phyloP scores from a whole-genome alignment of 306 rosid species.

The Fragaria iinumae region DNA sequence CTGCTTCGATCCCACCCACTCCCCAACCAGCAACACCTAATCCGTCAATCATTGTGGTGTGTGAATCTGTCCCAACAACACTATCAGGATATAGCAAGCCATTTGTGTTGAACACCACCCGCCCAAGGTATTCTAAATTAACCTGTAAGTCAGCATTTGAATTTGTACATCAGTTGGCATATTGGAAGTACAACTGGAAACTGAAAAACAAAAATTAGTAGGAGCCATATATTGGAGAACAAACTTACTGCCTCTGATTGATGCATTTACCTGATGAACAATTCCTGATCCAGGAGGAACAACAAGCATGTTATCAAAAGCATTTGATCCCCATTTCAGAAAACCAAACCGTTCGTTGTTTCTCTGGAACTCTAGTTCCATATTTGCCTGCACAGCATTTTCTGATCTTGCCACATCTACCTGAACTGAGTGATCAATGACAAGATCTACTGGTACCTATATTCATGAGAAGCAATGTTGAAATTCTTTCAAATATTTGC shows the following conservation, averaged over 20 bases:
- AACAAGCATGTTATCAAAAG: conserved; percentile 87
- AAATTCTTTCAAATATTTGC: background rate
- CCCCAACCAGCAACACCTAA: conserved; percentile 99
- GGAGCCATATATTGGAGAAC: background rate
- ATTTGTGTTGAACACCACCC: conserved; percentile 83
- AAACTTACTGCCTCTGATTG: conserved; percentile 2
- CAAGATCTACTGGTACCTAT: conserved; percentile 96
- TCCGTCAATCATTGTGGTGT: conserved; percentile 98
- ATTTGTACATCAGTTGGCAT: conserved; percentile 11
- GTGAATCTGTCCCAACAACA: conserved; percentile 96
- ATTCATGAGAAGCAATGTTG: conserved; percentile 7
- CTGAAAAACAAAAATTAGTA: conserved; percentile 5
- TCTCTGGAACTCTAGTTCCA: conserved; percentile 84
- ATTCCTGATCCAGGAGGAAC: conserved; percentile 99
- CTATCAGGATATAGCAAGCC: conserved; percentile 93
- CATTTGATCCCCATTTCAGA: conserved; percentile 95
- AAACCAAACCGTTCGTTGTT: conserved; percentile 89
- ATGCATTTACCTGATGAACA: conserved; percentile 80
- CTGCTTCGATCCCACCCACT: conserved; percentile 99
- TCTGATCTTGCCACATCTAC: conserved; percentile 93
- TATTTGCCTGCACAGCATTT: conserved; percentile 88
- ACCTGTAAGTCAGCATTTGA: conserved; percentile 55
- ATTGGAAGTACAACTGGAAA: conserved; percentile 17
- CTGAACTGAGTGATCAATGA: conserved; percentile 98
- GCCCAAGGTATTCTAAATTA: conserved; percentile 87